Base-by-base conservation (phyloP, 805 yeast species). In the Starmerella potacharoeniae region DNA sequence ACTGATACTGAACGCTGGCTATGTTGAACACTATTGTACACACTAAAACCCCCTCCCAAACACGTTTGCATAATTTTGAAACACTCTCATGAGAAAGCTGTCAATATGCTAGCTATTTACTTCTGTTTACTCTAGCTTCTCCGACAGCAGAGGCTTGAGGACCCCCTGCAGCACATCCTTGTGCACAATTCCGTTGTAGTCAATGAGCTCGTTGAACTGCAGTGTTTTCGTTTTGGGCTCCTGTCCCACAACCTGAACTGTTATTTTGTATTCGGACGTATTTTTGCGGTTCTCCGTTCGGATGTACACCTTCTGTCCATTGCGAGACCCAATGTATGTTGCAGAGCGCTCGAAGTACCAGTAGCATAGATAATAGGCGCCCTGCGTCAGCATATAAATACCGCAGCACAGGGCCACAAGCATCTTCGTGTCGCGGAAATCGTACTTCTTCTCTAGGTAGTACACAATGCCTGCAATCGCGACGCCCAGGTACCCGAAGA, bases 341-440 rank as follows among this genome's bases (percentile, higher is more conserved):
- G 64, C 62, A 6, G 53, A 46, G 14, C 51, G 45, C 54, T 62
- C 65, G 30, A 53, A 51, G 11, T 31, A 39, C 30, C 53, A 43
- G 46, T 50, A 43, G 58, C 59, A 60, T 9, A 56, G 49, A 52
- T 55, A 55, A 22, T 37, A 59, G 13, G 51, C 55, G 31, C 47
- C 51, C 52, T 52, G 48, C 14, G 55, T 43, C 14, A 42, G 30
- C 46, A 58, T 57, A 33, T 60, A 60, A 4, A 55, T 30, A 6
- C 28, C 53, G 31, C 64, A 62, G 13, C 57, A 48, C 13, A 47
- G 16, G 1, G 59, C 58, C 5, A 59, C 55, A 3, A 51, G 16
- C 33, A 5, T 4, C 14, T 57, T 54, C 14, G 58, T 28, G 11
- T 56, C 62, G 6, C 49, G 39, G 46, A 55, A 63, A 13, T 58